Evolutionary conservation across 805 yeast genomes (phyloP).

Genomic region (Cyberlindnera misumaiensis): DNA sequence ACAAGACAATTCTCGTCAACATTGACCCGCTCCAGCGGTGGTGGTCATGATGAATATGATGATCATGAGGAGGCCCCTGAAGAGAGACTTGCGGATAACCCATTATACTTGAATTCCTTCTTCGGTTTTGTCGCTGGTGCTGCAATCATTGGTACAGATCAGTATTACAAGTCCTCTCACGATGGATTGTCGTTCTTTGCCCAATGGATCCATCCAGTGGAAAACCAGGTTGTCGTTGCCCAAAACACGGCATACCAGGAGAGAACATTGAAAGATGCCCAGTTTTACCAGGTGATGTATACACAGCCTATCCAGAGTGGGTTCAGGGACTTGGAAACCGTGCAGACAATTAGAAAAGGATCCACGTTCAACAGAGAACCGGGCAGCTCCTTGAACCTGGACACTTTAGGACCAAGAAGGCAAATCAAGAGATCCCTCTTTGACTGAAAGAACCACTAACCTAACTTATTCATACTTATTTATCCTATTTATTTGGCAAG

Average conservation of each 20-base stretch:
- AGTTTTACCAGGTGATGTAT: conserved; percentile 9
- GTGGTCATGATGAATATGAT: conserved; percentile 7
- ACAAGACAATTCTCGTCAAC: neutral
- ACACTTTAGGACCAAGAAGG: conserved; percentile 14
- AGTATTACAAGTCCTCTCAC: conserved; percentile 4
- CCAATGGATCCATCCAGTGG: conserved; percentile 10
- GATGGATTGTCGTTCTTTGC: conserved; percentile 11
- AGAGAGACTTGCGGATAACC: conserved; percentile 12
- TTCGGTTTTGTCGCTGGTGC: conserved; percentile 6
- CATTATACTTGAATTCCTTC: conserved; percentile 9
- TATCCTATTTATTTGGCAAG: conserved; percentile 3
- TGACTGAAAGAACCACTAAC: conserved; percentile 11
- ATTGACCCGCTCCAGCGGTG: neutral
- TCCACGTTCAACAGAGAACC: conserved; percentile 16
- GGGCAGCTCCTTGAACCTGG: conserved; percentile 7
- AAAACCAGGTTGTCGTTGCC: neutral
- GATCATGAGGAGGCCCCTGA: conserved; percentile 10
- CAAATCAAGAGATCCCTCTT: conserved; percentile 10
- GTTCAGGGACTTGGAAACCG: conserved; percentile 7
- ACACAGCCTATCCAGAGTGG: conserved; percentile 6
- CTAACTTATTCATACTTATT: conserved; percentile 1
- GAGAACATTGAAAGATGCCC: conserved; percentile 5
- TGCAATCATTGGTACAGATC: conserved; percentile 5
- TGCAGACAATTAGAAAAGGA: conserved; percentile 11
- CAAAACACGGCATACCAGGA: conserved; percentile 9